Evolutionary conservation across 495 filamentous ascomycete genomes (phyloP), one percentile per base, ranked within the genome.

Genomic region (Lepraria neglecta): DNA sequence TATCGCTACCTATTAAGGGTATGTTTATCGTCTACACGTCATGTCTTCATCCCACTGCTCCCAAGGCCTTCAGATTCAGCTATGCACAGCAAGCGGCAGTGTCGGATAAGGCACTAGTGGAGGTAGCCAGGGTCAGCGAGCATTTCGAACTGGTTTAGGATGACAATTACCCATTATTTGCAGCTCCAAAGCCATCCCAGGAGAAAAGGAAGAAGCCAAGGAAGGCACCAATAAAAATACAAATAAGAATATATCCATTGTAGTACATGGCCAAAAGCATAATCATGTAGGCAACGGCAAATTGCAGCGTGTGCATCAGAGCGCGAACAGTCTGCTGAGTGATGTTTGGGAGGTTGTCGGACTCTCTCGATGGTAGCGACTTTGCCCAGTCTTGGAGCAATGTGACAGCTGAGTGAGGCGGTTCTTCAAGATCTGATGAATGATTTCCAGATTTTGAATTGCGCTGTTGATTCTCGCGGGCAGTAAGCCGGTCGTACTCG

Each of bases 181-280:
- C 43, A 45, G 28, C 27, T 4, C n/a, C 45, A 17, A 27, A 9
- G 11, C 19, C 24, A 35, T 65, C 63, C 52, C 63, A 58, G 14
- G 45, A 38, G 45, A 65, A 65, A 9, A 65, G 4, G 51, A 65
- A 65, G 4, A 24, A 45, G 12, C 63, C 63, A n/a, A 65, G 17
- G 24, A 47, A 65, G 6, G 58, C 58, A 17, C 63, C 58, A 12
- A 61, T 53, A n/a, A 65, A 44, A 33, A 65, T 61, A 43, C 63
- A 46, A 17, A 61, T 17, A 17, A 65, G 15, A 43, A 65, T 61
- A 9, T 61, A 65, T 9, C 78, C 84, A 58, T 87, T 86, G 71
- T 80, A 87, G 55, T 83, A 86, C 80, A 85, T 84, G 7, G 82
- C 80, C 17, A 81, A 71, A 57, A 90, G 69, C 85, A 89, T 88